Conservation (phyloP, 345 rosid genomes). For the Euclidium syriacum region DNA sequence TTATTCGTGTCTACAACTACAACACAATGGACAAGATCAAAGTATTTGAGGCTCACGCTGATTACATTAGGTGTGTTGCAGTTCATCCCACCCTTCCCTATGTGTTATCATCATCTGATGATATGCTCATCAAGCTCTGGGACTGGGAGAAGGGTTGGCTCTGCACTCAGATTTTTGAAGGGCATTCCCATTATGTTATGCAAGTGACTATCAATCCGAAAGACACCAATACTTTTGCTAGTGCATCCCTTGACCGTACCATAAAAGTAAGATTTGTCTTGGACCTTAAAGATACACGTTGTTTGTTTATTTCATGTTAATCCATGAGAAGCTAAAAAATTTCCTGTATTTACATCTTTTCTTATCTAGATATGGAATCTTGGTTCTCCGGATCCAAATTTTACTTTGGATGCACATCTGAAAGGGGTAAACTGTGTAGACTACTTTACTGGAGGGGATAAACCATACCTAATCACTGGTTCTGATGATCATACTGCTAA, state of each 20-base stretch:
- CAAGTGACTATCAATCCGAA: slow-evolving; percentile 81
- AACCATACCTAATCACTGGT: slow-evolving; percentile 71
- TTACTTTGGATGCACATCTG: slow-evolving; percentile 73
- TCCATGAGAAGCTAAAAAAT: background rate
- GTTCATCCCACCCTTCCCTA: slow-evolving; percentile 75
- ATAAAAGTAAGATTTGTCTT: slow-evolving; percentile 43
- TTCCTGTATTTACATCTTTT: slow-evolving; percentile 1
- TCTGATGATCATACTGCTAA: slow-evolving; percentile 91
- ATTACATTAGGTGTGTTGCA: slow-evolving; percentile 73
- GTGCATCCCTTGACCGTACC: slow-evolving; percentile 79
- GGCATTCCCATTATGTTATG: slow-evolving; percentile 92
- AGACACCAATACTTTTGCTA: slow-evolving; percentile 74
- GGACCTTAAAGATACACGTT: background rate
- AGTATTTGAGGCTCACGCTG: slow-evolving; percentile 80
- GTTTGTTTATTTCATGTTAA: background rate
- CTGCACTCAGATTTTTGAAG: slow-evolving; percentile 68
- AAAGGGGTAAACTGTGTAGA: slow-evolving; percentile 88
- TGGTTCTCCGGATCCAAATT: slow-evolving; percentile 70
- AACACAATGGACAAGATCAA: slow-evolving; percentile 74
- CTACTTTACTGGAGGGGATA: slow-evolving; percentile 71
- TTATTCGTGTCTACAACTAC: slow-evolving; percentile 70
- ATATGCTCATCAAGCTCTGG: slow-evolving; percentile 86
- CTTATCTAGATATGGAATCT: slow-evolving; percentile 84
- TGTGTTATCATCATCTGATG: slow-evolving; percentile 69
- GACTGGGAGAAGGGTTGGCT: slow-evolving; percentile 86